Conservation (phyloP, 2,329 filamentous ascomycete species). For the Decorospora gaudefroyi region DNA sequence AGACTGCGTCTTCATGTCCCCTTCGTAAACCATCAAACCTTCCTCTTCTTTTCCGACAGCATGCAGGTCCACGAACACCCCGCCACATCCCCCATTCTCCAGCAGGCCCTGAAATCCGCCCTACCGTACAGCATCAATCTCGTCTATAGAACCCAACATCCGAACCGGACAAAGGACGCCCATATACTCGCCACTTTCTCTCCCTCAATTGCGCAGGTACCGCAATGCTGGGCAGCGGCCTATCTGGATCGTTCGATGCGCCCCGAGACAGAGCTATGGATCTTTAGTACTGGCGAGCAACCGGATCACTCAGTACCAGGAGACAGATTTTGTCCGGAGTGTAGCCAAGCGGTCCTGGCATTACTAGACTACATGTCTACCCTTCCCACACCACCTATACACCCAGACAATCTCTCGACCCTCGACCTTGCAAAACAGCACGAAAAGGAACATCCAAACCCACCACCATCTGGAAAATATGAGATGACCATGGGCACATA, state of each 20-base stretch:
- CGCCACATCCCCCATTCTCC: conserved; percentile 54
- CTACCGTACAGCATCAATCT: conserved; percentile 65
- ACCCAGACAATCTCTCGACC: conserved; percentile 29
- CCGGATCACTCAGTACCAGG: conserved; percentile 22
- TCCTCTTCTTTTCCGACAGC: too few species aligned
- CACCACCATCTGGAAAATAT: conserved; percentile 27
- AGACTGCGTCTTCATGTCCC: too few species aligned
- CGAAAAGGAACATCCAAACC: conserved; percentile 32
- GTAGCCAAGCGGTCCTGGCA: conserved; percentile 36
- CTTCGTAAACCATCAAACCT: too few species aligned
- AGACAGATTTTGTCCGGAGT: conserved; percentile 30
- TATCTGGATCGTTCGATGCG: conserved; percentile 65
- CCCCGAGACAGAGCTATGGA: conserved; percentile 67
- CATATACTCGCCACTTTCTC: conserved; percentile 49
- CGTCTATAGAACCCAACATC: conserved; percentile 66
- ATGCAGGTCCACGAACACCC: conserved; percentile 29
- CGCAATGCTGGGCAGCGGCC: conserved; percentile 58
- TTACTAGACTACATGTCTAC: conserved; percentile 38
- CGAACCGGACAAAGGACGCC: conserved; percentile 48
- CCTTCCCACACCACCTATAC: conserved; percentile 34
- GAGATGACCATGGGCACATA: conserved; percentile 29
- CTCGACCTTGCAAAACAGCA: conserved; percentile 39
- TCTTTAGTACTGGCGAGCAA: conserved; percentile 54
- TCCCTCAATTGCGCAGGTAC: conserved; percentile 15
- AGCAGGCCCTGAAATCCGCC: conserved; percentile 56